Evolutionary conservation across 2,329 filamentous ascomycete genomes (phyloP).

Genomic region (Fonsecaea nubica): DNA sequence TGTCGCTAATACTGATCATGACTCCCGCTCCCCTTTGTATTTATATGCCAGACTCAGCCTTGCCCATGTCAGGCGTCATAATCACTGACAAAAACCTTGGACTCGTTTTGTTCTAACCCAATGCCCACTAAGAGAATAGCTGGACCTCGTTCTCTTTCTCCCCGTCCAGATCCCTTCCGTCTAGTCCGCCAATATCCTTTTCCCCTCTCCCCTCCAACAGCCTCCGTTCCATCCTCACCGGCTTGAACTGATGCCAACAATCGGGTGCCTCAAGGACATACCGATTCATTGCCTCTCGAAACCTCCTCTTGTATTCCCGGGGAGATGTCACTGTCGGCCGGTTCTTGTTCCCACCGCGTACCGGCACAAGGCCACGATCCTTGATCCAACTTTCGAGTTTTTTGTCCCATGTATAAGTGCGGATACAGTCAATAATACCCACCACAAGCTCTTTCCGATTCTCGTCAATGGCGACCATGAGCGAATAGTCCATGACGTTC

Average conservation of each 20-base stretch:
- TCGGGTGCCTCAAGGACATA: conserved; percentile 64
- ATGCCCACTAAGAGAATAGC: conserved; percentile 16
- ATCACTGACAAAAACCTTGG: neutral
- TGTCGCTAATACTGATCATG: neutral
- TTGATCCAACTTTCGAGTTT: conserved; percentile 99
- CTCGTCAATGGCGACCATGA: conserved; percentile 98
- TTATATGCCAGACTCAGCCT: neutral
- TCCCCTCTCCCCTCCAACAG: conserved; percentile 27
- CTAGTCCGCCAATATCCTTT: conserved; percentile 23
- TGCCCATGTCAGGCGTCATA: neutral
- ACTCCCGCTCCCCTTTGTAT: neutral
- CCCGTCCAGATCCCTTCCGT: conserved; percentile 7
- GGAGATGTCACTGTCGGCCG: conserved; percentile 95
- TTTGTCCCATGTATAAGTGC: conserved; percentile 99
- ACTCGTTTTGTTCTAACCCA: neutral
- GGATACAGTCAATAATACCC: conserved; percentile 97
- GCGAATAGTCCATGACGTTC: conserved; percentile 98
- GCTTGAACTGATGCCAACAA: conserved; percentile 55
- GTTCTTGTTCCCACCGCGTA: conserved; percentile 71
- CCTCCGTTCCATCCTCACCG: conserved; percentile 29
- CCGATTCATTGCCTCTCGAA: conserved; percentile 94
- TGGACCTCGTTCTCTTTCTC: conserved; percentile 35
- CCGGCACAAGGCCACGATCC: conserved; percentile 73
- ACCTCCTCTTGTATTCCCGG: conserved; percentile 95
- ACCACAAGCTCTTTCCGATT: conserved; percentile 88